phyloP scores from a whole-genome alignment of 192 early-diverging fungal species.

The Gaertneriomyces sp. region DNA sequence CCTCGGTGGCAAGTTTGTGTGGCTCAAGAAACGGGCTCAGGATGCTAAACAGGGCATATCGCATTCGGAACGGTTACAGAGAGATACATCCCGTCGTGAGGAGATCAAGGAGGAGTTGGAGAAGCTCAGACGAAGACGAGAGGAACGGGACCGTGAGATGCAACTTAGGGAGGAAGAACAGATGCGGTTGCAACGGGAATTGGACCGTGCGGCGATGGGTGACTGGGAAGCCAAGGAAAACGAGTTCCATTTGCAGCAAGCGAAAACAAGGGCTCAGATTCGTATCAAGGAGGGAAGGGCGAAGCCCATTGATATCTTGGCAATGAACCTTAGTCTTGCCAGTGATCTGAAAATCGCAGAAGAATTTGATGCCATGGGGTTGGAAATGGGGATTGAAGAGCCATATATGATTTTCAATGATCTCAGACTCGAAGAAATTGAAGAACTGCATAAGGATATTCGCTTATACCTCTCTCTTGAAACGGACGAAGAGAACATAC shows the following conservation, averaged over 20 bases:
- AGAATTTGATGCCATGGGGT: constrained; percentile 67
- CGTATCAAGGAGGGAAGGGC: constrained; percentile 81
- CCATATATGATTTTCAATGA: constrained; percentile 79
- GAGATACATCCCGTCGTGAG: constrained; percentile 58
- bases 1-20: constrained; percentile 82
- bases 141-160: constrained; percentile 77
- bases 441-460: constrained; percentile 83
- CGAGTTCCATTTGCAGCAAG: constrained; percentile 89
- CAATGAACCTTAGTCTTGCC: constrained; percentile 81
- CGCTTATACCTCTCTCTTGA: constrained; percentile 84
- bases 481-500: constrained; percentile 64
- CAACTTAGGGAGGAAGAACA: constrained; percentile 77
- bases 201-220: constrained; percentile 84
- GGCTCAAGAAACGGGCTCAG: constrained; percentile 88
- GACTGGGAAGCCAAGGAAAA: constrained; percentile 95
- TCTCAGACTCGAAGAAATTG: constrained; percentile 60
- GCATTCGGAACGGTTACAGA: constrained; percentile 48
- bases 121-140: constrained; percentile 73
- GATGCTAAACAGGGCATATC: constrained; percentile 69
- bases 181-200: constrained; percentile 69
- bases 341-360: constrained; percentile 62
- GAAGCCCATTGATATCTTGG: constrained; percentile 89
- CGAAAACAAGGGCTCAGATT: constrained; percentile 87
- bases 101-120: constrained; percentile 66
- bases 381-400: constrained; percentile 86